Percentiles rank a stretch among this genome's conserved stretches.
Evolutionary conservation across 257 asterid species (phyloP).

Genomic region (Gardenia jasminoides): DNA sequence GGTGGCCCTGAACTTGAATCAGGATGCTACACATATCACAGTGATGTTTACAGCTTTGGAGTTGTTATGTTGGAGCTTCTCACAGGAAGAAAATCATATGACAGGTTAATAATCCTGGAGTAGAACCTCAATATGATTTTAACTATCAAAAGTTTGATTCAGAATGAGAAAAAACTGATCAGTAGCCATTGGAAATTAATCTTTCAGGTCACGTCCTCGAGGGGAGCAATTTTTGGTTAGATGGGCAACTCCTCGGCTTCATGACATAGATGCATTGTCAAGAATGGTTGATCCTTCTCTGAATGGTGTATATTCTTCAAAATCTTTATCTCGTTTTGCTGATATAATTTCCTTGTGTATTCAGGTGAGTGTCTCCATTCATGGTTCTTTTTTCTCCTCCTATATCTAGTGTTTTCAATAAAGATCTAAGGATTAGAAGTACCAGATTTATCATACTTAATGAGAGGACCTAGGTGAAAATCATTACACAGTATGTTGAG

Average conservation of each 20-base stretch:
- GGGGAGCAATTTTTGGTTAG: conserved; percentile 78
- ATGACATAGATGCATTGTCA: conserved; percentile 77
- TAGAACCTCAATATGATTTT: not conserved
- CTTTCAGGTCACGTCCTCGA: conserved; percentile 62
- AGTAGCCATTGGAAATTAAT: not conserved
- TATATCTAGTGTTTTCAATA: not conserved
- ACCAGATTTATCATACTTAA: not conserved
- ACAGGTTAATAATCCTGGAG: conserved; percentile 53
- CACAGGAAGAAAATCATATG: conserved; percentile 77
- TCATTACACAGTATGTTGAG: not conserved
- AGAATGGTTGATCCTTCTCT: conserved; percentile 92
- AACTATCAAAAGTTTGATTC: not conserved
- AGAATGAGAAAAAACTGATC: not conserved
- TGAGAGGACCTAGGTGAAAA: not conserved
- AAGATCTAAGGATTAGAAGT: not conserved
- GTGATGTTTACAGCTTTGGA: conserved; percentile 95
- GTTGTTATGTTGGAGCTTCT: conserved; percentile 82
- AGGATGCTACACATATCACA: conserved; percentile 68
- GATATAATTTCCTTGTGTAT: conserved; percentile 84
- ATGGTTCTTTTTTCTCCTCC: not conserved
- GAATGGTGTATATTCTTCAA: conserved; percentile 70
- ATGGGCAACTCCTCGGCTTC: conserved; percentile 83
- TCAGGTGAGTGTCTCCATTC: conserved; percentile 52
- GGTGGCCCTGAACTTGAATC: conserved; percentile 92
- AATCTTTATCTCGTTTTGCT: conserved; percentile 82